Conservation (phyloP, 2,329 filamentous ascomycete genomes). For the Basipetospora chlamydospora region DNA sequence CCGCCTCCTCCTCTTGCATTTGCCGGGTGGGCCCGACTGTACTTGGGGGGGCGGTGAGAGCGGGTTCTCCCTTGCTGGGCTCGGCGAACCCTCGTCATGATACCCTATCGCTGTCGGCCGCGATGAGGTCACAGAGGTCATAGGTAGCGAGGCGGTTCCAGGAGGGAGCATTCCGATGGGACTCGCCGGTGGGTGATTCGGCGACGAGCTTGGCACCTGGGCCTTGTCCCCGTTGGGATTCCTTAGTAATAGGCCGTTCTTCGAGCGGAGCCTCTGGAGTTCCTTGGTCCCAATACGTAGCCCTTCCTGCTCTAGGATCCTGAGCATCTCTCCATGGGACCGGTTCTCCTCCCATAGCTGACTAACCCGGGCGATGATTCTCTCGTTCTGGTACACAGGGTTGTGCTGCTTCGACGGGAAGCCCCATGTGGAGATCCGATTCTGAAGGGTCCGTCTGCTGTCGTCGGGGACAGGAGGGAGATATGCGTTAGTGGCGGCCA, state of each 20-base stretch:
- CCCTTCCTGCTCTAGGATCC: constrained; percentile 54
- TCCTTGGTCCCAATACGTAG: constrained; percentile 59
- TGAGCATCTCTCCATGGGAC: constrained; percentile 59
- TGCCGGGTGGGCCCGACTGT: too few relatives aligned
- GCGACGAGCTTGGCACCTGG: too few relatives aligned
- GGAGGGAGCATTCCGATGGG: too few relatives aligned
- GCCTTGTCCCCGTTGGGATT: constrained; percentile 45
- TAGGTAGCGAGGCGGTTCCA: too few relatives aligned
- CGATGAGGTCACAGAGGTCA: too few relatives aligned
- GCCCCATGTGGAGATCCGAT: constrained; percentile 63
- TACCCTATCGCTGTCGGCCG: too few relatives aligned
- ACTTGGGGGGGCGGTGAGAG: too few relatives aligned
- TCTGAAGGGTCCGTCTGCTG: constrained; percentile 65
- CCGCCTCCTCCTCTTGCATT: constrained; percentile 9
- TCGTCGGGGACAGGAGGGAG: constrained; percentile 4
- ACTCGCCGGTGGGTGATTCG: too few relatives aligned
- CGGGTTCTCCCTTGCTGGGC: too few relatives aligned
- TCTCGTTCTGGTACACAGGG: constrained; percentile 53
- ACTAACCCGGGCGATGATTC: constrained; percentile 53
- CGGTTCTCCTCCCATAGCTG: constrained; percentile 68
- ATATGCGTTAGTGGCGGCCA: constrained; percentile 4
- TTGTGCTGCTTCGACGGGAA: constrained; percentile 64
- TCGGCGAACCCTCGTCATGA: too few relatives aligned
- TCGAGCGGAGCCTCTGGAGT: constrained; percentile 52
- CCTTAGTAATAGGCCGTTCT: constrained; percentile 54